A percentile compares a stretch with the other conserved stretches of the same genome.
phyloP scores from a whole-genome alignment of 78 protist genomes.

The Andalucia godoyi region DNA sequence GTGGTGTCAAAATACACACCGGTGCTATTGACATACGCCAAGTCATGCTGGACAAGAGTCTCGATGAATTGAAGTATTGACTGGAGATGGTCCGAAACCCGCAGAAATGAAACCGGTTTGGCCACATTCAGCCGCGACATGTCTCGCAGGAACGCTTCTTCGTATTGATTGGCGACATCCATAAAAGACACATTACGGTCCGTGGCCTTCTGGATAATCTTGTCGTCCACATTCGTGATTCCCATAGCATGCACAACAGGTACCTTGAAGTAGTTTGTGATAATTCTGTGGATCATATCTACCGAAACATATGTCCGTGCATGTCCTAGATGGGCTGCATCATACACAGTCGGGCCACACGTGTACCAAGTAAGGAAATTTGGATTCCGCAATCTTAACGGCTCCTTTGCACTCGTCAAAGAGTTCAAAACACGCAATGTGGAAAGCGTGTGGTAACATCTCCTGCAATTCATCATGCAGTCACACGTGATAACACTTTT shows the following conservation, averaged over 20 bases:
- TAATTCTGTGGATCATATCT: slow-evolving; percentile 2
- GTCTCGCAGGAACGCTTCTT: slow-evolving; percentile 26
- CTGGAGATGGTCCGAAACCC: slow-evolving; percentile 48
- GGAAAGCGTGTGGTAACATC: no score
- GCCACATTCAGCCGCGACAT: slow-evolving; percentile 4
- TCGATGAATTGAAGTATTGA: slow-evolving; percentile 29
- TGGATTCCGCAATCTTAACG: no score
- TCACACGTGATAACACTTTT: no score
- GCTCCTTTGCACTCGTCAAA: no score
- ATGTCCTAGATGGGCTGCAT: slow-evolving; percentile 44
- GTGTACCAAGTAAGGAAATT: slow-evolving; percentile 17
- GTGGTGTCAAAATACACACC: slow-evolving; percentile 20
- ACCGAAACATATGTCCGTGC: slow-evolving; percentile 27
- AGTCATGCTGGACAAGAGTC: slow-evolving; percentile 19
- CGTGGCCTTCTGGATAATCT: slow-evolving; percentile 10
- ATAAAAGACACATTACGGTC: neutral
- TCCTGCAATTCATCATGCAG: no score
- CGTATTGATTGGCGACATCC: slow-evolving; percentile 9
- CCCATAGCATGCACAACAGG: slow-evolving; percentile 15
- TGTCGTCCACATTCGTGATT: slow-evolving; percentile 48
- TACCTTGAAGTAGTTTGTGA: neutral
- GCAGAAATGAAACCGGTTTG: neutral
- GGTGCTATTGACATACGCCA: slow-evolving; percentile 14
- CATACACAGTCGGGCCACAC: slow-evolving; percentile 62
- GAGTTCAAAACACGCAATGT: no score